phyloP scores from a whole-genome alignment of 2,329 filamentous ascomycete species.

The Calonectria crousiana region DNA sequence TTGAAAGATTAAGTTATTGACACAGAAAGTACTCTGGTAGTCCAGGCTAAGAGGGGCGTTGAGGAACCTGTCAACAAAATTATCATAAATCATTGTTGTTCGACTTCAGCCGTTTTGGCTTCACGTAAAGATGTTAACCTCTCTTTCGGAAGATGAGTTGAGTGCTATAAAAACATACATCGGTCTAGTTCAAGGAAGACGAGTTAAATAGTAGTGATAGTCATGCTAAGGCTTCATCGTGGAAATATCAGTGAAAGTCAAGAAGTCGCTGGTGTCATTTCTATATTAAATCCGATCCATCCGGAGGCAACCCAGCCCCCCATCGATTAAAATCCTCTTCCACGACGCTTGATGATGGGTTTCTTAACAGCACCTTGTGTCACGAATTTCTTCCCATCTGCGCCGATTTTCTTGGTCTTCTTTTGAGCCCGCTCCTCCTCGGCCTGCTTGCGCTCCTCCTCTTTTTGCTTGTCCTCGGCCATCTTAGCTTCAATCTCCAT shows the following conservation, averaged over 20 bases:
- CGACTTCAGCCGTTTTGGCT: neutral
- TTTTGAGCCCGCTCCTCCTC: constrained; percentile 60
- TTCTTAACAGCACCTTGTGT: constrained; percentile 73
- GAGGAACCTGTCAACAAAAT: neutral
- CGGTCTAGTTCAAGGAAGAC: neutral
- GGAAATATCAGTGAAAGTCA: neutral
- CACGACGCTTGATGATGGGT: constrained; percentile 68
- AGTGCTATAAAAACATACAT: neutral
- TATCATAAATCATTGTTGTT: neutral
- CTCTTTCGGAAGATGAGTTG: neutral
- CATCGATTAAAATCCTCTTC: constrained; percentile 62
- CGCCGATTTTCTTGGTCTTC: constrained; percentile 57
- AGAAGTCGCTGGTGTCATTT: constrained; percentile 5
- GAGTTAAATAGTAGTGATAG: neutral
- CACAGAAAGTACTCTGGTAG: neutral
- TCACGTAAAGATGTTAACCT: neutral
- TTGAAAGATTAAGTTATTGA: neutral
- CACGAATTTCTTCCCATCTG: constrained; percentile 67
- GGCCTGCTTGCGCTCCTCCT: constrained; percentile 67
- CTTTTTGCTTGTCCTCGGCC: constrained; percentile 82
- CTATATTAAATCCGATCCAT: constrained; percentile 18
- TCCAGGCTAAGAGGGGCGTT: neutral
- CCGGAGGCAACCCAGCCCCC: neutral
- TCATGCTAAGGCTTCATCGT: neutral
- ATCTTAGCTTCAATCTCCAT: constrained; percentile 96